Base-by-base conservation (phyloP, 257 asterid genomes). In the Pogostemon cablin region DNA sequence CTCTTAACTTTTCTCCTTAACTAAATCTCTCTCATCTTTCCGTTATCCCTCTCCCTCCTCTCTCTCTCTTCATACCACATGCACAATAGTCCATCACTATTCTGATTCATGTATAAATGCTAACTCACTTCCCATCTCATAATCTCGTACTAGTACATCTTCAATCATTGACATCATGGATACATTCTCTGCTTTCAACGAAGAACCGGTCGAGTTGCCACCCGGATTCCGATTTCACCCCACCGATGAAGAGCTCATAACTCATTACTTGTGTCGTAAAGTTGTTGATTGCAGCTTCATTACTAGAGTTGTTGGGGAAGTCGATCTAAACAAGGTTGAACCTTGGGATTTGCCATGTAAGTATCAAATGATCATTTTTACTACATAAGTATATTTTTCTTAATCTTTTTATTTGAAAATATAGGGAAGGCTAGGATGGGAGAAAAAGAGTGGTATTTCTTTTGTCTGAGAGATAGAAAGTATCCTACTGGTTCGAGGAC, bases 331-430 rank as follows among this genome's bases (percentile, higher is more conserved):
- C 80, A 83, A 77, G 79, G 96, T 87, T 35, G 96, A 89, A 70
- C 96, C 96, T 46, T 89, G 96, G 96, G 96, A 89, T 62, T 87
- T 89, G 78, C 96, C 96, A 68, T 85, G 96, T 89, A 79, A 87
- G 96, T 78, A 4, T 25, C 32, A 25, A 25, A 25, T 25, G 32
- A 25, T 25, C 32, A 25, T 25, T 25, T 25, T 2, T 66, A 6
- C 0, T 44, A 39, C 55, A 5, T 32, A 2, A 10, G 8, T 42
- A 4, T 25, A 3, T 42, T 43, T 43, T 43, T 3, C 9, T 6
- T 42, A 42, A 42, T 42, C 7, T 6, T 10, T 7, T 37, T 8
- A 11, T 32, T 0, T 43, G 5, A 25, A 25, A 25, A 0, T 67
- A 41, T 52, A 89, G 96, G 91, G 90, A 87, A 53, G 79, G 95